Base-by-base conservation (phyloP, 1,139 yeast genomes). In the Taphrina betulina region DNA sequence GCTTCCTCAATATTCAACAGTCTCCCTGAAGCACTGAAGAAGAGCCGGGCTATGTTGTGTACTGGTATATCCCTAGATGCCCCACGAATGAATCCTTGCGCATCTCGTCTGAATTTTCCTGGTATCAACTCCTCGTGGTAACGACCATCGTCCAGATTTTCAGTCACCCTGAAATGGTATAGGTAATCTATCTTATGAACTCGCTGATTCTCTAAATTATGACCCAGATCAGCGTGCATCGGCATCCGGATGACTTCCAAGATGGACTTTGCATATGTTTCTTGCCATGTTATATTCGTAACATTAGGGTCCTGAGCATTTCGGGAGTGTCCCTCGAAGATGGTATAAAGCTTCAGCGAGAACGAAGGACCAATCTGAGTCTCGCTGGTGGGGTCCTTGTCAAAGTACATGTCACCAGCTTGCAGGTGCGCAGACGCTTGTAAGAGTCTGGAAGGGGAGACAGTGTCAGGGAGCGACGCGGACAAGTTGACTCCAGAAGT, bases 1-100 rank as follows among this genome's bases (percentile, higher is more conserved):
- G 82, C 74, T 42, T 81, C 87, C 40, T 82, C 87, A 16, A 86
- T 71, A 57, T 79, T 79, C 36, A 86, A 73, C 14, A 85, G 69
- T 57, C 77, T 76, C 0, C 94, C 94, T 1, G 90, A 82, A 1
- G 85, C 86, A 59, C 84, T 80, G 69, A 84, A 86, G 63, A 83
- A 86, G 58, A 84, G 68, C 59, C 82, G 74, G 4, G 76, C 46
- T 19, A 57, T 22, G 19, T 31, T 33, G 23, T 46, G 57, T 14
- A 83, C 68, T 44, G 78, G 75, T 29, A 78, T 66, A 2, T 59
- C 60, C 2, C 64, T 60, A 20, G 71, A 66, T 1, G 63, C 61
- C 14, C 69, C 70, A 0, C 78, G 75, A 20, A 60, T 50, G 12
- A 57, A 54, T 3, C 62, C 65, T 31, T 57, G 56, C 17, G 50